Base-by-base conservation (phyloP, 2,329 filamentous ascomycete genomes). In the Aureobasidium mangrovei region DNA sequence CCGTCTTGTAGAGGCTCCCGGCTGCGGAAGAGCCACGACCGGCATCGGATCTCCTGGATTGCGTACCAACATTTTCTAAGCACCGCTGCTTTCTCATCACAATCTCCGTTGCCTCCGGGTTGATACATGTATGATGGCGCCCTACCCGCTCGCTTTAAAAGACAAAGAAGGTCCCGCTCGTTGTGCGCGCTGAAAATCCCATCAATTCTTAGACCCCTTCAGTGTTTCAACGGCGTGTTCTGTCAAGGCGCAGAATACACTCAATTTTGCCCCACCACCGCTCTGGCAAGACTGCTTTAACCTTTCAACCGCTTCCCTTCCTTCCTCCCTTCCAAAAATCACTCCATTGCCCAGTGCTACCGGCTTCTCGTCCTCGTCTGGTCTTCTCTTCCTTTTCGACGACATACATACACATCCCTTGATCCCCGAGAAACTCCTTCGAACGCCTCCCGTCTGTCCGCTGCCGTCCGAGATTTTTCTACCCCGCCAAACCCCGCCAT, bases 401-500 rank as follows among this genome's bases (percentile, higher is more conserved):
- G 7, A 33, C 29, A 28, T 10, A 35, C 47, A 51, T 27, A 2
- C 38, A 53, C 41, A 35, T 53, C n/a, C 7, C 8, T 40, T 40
- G n/a, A 33, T 29, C 40, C 39, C 31, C n/a, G 24, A 42, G 12
- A 10, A 12, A 9, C 10, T 18, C 27, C 41, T 32, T 53, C 10
- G 35, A 18, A 44, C 43, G 43, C 35, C 53, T 40, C 38, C 53
- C 53, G 9, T 35, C 53, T 41, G 42, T 48, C 53, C 53, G 53
- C 24, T 28, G n/a, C 43, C 9, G 35, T 26, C 42, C n/a, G 38
- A 24, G 9, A n/a, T 33, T 40, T 7, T 2, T 40, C 10, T 41
- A 48, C 43, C 53, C 53, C 53, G 38, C 53, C 52, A 48, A 42
- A 31, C 42, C 53, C 53, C 32, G 32, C 53, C 26, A 36, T 40